These are phyloP conservation scores for Exophiala alcalophila DNA, from an alignment of 2,329 filamentous ascomycete genomes.

Conservation along the genomic window DNA sequence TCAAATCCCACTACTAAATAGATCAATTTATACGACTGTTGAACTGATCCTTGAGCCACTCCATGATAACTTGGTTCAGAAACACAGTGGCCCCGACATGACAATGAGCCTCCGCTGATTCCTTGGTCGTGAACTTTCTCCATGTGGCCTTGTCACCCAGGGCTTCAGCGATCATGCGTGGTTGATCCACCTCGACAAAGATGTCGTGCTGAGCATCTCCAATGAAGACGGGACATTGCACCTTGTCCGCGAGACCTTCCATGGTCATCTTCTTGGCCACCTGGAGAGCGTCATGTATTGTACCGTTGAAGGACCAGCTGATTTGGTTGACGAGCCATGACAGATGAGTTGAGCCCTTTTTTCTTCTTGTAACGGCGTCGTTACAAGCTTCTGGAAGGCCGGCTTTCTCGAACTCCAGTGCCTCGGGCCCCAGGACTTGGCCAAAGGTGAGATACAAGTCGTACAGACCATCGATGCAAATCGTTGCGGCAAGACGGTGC, in stretches of 20 bases:
- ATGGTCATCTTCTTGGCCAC: conserved; percentile 24
- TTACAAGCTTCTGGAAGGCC: not conserved
- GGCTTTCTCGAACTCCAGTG: not conserved
- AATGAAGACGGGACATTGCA: conserved; percentile 31
- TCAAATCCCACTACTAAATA: too few species aligned
- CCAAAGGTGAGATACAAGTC: conserved; percentile 1
- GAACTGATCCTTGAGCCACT: conserved; percentile 14
- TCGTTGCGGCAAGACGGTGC: conserved; percentile 40
- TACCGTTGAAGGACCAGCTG: conserved; percentile 35
- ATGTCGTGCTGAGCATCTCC: conserved; percentile 29
- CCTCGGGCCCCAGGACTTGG: not conserved
- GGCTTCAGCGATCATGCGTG: conserved; percentile 22
- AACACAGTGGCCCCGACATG: conserved; percentile 26
- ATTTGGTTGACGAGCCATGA: conserved; percentile 38
- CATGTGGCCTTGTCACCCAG: conserved; percentile 28
- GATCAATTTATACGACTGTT: too few species aligned
- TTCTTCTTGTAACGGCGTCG: not conserved
- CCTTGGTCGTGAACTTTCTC: conserved; percentile 21
- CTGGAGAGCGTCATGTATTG: conserved; percentile 31
- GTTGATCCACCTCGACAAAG: conserved; percentile 25
- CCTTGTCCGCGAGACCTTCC: conserved; percentile 23
- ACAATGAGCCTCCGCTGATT: conserved; percentile 30
- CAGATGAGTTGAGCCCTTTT: conserved; percentile 18
- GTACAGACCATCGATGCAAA: conserved; percentile 40
- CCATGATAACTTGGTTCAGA: conserved; percentile 11